phyloP scores from a whole-genome alignment of 2,329 filamentous ascomycete genomes.

The Aspergillus proliferans region DNA sequence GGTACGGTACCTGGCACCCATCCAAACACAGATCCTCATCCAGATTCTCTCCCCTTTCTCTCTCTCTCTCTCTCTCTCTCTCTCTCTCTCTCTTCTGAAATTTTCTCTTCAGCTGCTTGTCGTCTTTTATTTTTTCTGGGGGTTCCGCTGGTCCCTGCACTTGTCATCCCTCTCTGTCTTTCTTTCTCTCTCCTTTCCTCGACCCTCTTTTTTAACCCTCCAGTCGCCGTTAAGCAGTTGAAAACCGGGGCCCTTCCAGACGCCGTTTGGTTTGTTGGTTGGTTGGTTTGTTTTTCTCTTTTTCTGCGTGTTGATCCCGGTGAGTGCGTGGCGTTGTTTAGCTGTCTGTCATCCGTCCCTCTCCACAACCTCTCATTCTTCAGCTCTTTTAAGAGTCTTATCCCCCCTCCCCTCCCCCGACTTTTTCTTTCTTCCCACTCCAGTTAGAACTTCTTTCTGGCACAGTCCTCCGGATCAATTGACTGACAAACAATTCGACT shows the following conservation, averaged over 20 bases:
- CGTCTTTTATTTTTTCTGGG: conserved; percentile 7
- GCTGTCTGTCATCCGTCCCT: neutral
- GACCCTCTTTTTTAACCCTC: neutral
- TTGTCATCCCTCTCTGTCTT: neutral
- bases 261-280: conserved; percentile 1
- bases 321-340: neutral
- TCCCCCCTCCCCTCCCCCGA: neutral
- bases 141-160: conserved; percentile 4
- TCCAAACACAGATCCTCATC: neutral
- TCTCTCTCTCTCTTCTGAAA: conserved; percentile 1
- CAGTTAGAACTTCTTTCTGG: neutral
- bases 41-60: conserved; percentile 8
- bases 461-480: neutral
- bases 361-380: neutral
- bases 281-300: conserved; percentile 6
- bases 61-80: conserved; percentile 3
- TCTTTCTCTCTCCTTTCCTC: neutral
- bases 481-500: neutral
- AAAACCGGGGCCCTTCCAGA: neutral
- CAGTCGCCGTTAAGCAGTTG: neutral
- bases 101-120: conserved; percentile 9
- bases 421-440: conserved; percentile 4
- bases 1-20: neutral
- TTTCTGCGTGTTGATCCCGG: conserved; percentile 1
- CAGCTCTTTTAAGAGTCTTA: neutral